Conservation (phyloP, 768 basidiomycete genomes). For the Steccherinum ochraceum region DNA sequence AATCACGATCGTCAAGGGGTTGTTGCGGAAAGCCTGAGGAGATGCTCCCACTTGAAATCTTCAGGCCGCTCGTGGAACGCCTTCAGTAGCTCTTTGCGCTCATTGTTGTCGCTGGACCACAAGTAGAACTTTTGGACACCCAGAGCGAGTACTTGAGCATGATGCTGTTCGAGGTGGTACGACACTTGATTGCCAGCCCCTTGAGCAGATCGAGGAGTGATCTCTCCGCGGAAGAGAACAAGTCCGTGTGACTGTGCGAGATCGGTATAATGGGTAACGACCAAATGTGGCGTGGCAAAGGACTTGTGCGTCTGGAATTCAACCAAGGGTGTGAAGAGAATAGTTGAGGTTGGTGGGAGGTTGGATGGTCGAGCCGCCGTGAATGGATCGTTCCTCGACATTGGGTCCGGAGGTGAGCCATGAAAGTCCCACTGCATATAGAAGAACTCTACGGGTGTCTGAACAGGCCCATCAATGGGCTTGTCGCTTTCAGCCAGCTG, state of each 20-base stretch:
- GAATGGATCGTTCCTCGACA: conserved; percentile 39
- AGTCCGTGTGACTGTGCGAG: conserved; percentile 70
- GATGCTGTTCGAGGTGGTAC: conserved; percentile 67
- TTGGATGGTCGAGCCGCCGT: conserved; percentile 25
- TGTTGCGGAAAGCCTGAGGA: conserved; percentile 44
- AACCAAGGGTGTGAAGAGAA: conserved; percentile 88
- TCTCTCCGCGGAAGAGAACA: conserved; percentile 87
- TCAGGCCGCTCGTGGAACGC: conserved; percentile 75
- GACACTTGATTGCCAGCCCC: conserved; percentile 33
- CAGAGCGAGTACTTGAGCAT: conserved; percentile 79
- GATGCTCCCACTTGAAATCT: conserved; percentile 77
- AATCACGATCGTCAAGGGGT: neutral
- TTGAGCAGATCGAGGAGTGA: conserved; percentile 54
- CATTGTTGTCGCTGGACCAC: conserved; percentile 36
- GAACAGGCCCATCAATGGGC: conserved; percentile 2
- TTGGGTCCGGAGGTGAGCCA: conserved; percentile 55
- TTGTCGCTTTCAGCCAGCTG: conserved; percentile 25
- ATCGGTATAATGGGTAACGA: conserved; percentile 89
- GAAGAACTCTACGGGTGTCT: conserved; percentile 68
- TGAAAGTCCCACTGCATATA: conserved; percentile 90
- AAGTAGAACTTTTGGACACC: conserved; percentile 84
- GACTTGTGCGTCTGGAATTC: conserved; percentile 85
- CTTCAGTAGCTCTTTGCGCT: conserved; percentile 47
- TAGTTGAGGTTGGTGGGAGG: conserved; percentile 59
- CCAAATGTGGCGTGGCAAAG: conserved; percentile 88